Base-by-base conservation (phyloP, 116 monocot genomes). In the Cymodocea nodosa region DNA sequence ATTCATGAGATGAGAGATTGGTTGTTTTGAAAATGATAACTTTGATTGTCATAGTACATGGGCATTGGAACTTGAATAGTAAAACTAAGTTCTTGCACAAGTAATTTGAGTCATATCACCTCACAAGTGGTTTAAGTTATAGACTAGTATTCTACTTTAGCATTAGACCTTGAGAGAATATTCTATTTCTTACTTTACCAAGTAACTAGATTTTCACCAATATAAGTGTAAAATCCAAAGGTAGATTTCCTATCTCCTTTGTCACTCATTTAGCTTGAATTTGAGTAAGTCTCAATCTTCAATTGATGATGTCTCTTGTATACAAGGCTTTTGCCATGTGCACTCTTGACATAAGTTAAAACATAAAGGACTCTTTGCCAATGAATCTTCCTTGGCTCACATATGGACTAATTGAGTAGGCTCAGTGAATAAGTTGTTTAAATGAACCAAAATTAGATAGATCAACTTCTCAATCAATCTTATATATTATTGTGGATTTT, bases 141-240 rank as follows among this genome's bases (percentile, higher is more conserved):
- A 6, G 52, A n/a, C 15, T 5, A 3, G 15, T 53, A 52, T 53
- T 67, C 0, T 5, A 30, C 10, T 53, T 54, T 25, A 52, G 13
- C 12, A 54, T 6, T 67, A 17, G 52, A 52, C 18, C 30, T 24
- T 2, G 25, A 22, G 11, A 67, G 35, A 0, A 67, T 52, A 52
- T 52, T 52, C 0, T 52, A 25, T 30, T 66, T 66, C n/a, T 66
- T 66, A 30, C 66, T 66, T 16, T 1, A 1, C 24, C 51, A 66
- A 2, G 25, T 35, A n/a, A 61, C 25, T 1, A 34, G 0, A 17
- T 30, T 35, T 0, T 15, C 25, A 2, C 6, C 61, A 35, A 35
- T 11, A 61, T 35, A 61, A 2, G 48, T 64, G 16, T 1, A 16
- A n/a, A 18, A 64, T 0, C 44, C 44, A 7, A 48, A 44, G 14